A percentile compares a stretch with the other conserved stretches of the same genome.
Conservation (phyloP, 345 rosid genomes). For the Syzygium aromaticum region DNA sequence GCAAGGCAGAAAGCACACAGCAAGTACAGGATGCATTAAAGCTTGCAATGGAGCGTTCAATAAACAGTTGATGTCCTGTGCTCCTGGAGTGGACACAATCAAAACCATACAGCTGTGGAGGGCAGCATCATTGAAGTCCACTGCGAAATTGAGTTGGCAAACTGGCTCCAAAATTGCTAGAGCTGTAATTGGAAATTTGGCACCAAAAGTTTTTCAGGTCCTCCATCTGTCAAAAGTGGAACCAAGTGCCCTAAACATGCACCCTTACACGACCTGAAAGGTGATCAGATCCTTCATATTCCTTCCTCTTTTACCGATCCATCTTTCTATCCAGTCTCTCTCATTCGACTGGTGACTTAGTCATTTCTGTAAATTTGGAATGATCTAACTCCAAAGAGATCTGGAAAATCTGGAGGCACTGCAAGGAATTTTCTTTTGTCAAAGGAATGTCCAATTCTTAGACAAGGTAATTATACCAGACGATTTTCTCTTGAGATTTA, state of each 20-base stretch:
- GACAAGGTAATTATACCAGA: not conserved
- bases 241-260: not conserved
- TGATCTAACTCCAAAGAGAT: not conserved
- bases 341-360: not conserved
- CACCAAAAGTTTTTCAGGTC: not conserved
- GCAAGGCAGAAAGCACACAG: not conserved
- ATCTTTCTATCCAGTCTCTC: not conserved
- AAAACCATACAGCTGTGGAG: not conserved
- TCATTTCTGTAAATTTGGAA: not conserved
- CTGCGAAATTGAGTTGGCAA: not conserved
- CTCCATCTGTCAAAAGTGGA: not conserved
- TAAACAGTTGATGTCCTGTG: not conserved
- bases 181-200: not conserved
- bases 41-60: fast-evolving
- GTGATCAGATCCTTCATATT: not conserved
- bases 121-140: not conserved
- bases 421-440: not conserved
- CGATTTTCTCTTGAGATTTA: not conserved
- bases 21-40: not conserved
- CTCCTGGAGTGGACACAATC: not conserved
- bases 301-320: not conserved
- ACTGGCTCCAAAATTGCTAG: not conserved
- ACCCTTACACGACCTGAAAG: not conserved
- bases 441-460: not conserved
- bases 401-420: not conserved